Conservation (phyloP, 352 stramenopile genomes). For the Globisporangium polare region DNA sequence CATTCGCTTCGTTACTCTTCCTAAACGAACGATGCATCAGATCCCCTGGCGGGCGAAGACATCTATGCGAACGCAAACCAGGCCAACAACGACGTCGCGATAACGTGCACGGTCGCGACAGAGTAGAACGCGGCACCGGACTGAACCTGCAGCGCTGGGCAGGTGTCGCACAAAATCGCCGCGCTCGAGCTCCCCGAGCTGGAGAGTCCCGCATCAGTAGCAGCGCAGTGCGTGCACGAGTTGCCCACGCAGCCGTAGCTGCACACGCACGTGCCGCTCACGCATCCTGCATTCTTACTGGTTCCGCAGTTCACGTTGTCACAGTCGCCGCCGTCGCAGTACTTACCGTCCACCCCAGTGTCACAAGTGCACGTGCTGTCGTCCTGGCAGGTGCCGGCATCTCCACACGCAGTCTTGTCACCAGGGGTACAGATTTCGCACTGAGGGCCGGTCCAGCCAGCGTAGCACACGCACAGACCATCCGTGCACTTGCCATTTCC, state of each 20-base stretch:
- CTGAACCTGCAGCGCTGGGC: conserved; percentile 1
- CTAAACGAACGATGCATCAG: background rate
- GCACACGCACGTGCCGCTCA: conserved; percentile 51
- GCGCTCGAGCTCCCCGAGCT: conserved; percentile 21
- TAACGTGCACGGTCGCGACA: background rate
- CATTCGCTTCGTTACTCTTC: background rate
- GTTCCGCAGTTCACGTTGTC: conserved; percentile 45
- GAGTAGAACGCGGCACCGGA: background rate
- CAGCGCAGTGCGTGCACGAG: conserved; percentile 39
- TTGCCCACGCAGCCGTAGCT: conserved; percentile 48
- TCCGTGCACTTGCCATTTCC: conserved; percentile 48
- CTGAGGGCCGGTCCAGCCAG: conserved; percentile 59
- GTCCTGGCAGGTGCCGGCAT: conserved; percentile 41
- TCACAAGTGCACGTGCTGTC: conserved; percentile 65
- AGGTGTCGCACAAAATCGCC: conserved; percentile 35
- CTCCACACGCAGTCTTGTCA: conserved; percentile 46
- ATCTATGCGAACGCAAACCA: conserved; percentile 13
- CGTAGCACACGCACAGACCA: conserved; percentile 51
- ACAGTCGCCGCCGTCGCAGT: conserved; percentile 48
- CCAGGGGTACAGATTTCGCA: conserved; percentile 57
- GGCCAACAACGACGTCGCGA: conserved; percentile 2
- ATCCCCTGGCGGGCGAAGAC: background rate
- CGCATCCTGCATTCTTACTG: conserved; percentile 46
- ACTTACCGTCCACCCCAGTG: conserved; percentile 37
- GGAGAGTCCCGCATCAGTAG: conserved; percentile 29